A percentile compares a stretch with the other conserved stretches of the same genome.
phyloP scores from a whole-genome alignment of 2,329 filamentous ascomycete species.

The Epichloe gansuensis region DNA sequence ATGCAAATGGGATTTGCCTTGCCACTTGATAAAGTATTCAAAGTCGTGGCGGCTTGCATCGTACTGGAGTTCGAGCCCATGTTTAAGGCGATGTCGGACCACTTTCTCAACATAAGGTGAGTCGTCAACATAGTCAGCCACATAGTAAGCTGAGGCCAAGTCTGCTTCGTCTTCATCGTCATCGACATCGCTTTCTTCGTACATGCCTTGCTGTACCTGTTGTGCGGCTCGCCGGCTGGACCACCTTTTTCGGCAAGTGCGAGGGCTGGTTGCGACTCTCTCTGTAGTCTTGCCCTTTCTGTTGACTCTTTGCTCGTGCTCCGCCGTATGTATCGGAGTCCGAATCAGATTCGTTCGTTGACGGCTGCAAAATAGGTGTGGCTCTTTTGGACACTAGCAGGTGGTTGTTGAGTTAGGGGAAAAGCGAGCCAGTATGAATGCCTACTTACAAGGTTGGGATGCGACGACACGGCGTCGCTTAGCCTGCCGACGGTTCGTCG shows the following conservation, averaged over 20 bases:
- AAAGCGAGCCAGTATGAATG: neutral
- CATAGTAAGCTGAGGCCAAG: conserved; percentile 51
- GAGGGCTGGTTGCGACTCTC: conserved; percentile 54
- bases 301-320: conserved; percentile 53
- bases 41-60: conserved; percentile 62
- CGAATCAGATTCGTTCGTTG: conserved; percentile 51
- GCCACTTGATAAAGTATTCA: conserved; percentile 93
- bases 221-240: conserved; percentile 77
- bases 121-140: conserved; percentile 59
- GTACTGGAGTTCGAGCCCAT: conserved; percentile 46
- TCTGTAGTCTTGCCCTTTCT: conserved; percentile 69
- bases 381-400: conserved; percentile 45
- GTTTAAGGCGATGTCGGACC: conserved; percentile 71
- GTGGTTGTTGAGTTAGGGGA: neutral
- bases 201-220: conserved; percentile 51
- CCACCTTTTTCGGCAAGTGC: conserved; percentile 71
- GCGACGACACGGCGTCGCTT: conserved; percentile 59
- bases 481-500: conserved; percentile 42
- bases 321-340: conserved; percentile 72
- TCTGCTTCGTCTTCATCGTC: conserved; percentile 51
- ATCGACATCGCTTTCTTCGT: conserved; percentile 56
- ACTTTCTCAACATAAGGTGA: conserved; percentile 83
- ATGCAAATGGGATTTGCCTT: conserved; percentile 88
- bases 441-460: conserved; percentile 48
- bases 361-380: conserved; percentile 42